Percentiles rank a stretch among this genome's conserved stretches.
Evolutionary conservation across 73 alveolate genomes (phyloP).

Genomic region (Symbiodinium pilosum): DNA sequence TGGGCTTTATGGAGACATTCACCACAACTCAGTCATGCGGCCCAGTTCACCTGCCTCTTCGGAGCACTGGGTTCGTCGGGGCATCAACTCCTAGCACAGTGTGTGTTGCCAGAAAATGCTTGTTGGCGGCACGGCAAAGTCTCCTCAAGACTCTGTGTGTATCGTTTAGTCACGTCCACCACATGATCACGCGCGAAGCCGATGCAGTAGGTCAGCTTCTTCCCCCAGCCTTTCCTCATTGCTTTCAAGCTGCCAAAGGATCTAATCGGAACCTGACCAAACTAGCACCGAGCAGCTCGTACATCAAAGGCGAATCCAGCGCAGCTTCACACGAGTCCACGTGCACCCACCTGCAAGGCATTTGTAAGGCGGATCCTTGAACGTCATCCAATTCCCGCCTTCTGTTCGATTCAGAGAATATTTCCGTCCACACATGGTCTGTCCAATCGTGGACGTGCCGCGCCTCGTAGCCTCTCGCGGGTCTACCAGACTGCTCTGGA

Average conservation of each 20-base stretch:
- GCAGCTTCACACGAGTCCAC: slow-evolving; percentile 98
- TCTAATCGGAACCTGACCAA: no score
- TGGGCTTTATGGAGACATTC: neutral
- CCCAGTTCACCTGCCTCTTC: slow-evolving; percentile 41
- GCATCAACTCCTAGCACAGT: slow-evolving; percentile 30
- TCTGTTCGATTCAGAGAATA: slow-evolving; percentile 95
- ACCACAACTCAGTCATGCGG: no score
- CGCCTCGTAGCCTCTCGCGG: slow-evolving; percentile 95
- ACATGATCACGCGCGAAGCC: slow-evolving; percentile 97
- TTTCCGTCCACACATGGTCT: slow-evolving; percentile 99
- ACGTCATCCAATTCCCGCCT: neutral
- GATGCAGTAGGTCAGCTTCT: slow-evolving; percentile 97
- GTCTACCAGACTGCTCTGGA: neutral
- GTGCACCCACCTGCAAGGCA: slow-evolving; percentile 97
- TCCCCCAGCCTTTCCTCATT: slow-evolving; percentile 98
- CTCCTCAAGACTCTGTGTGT: slow-evolving; percentile 80
- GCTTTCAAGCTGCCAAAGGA: neutral
- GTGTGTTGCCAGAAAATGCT: neutral
- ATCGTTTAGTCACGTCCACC: slow-evolving; percentile 98
- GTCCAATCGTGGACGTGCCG: slow-evolving; percentile 98
- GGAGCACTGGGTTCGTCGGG: slow-evolving; percentile 35
- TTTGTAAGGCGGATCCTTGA: no score
- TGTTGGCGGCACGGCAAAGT: neutral
- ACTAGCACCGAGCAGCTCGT: slow-evolving; percentile 94
- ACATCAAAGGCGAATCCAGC: slow-evolving; percentile 97